Base-by-base conservation (phyloP, 2,329 filamentous ascomycete genomes). In the Aspergillus aculeatus region DNA sequence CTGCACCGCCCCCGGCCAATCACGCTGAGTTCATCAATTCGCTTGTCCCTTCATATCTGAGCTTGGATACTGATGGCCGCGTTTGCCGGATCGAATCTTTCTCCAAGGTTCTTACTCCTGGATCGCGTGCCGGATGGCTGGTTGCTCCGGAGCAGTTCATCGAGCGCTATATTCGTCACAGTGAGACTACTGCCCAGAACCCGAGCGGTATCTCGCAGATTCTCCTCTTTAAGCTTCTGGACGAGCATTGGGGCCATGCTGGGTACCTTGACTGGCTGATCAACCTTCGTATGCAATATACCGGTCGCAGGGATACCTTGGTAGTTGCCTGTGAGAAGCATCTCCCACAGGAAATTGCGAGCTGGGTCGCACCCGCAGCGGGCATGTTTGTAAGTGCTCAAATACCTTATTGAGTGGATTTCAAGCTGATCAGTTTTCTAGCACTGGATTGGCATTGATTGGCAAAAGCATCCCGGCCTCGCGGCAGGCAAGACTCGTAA, bases 1-100 rank as follows among this genome's bases (percentile, higher is more conserved):
- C 81, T 1, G 77, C 80, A 4, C 83, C 85, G 6, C 80, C 84
- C 0, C 88, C 89, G 6, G 76, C 81, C 38, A 85, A 78, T 12
- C 84, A 91, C 57, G 84, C 88, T 4, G 87, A 89, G 11, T 97
- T 97, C 75, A 79, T 98, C 60, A 80, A 83, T 11, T 81, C 84
- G 3, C 82, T 96, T 5, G 82, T 92, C 4, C 92, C 92, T 0
- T 89, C 89, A 2, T 86, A 89, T 57, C 82, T 96, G 32, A 90
- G 86, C 76, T 82, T 97, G 68, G 93, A 97, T 72, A 82, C 85
- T 1, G 92, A 96, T 73, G 94, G 93, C 7, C 89, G 93, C 62
- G 93, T 97, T 38, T 82, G 96, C 79, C 89, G 93, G 38, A 84
- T 97, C 77, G 93, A 97, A 73, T 96, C 92, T 0, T 96, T 97